Percentiles rank a stretch among this genome's conserved stretches.
phyloP scores from a whole-genome alignment of 495 filamentous ascomycete genomes.

The Hypoxylon fuscum region DNA sequence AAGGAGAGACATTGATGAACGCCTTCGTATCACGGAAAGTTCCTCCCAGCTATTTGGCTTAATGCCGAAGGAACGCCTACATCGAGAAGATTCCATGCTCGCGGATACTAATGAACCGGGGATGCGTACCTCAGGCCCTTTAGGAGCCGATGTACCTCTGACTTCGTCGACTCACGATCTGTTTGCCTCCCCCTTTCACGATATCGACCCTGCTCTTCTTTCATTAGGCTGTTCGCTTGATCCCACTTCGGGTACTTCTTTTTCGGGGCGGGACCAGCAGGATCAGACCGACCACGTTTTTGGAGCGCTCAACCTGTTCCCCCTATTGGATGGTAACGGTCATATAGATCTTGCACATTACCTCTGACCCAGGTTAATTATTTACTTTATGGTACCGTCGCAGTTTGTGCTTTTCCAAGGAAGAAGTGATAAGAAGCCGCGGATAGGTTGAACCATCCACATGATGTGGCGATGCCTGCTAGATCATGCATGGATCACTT shows the following conservation, averaged over 20 bases:
- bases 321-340: conserved; percentile 53
- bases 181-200: conserved; percentile 31
- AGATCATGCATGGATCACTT: too few species aligned
- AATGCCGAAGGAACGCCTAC: conserved; percentile 38
- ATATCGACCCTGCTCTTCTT: conserved; percentile 40
- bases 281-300: conserved; percentile 49
- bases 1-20: conserved; percentile 50
- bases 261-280: conserved; percentile 35
- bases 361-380: conserved; percentile 34
- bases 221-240: conserved; percentile 34
- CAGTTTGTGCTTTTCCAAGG: neutral
- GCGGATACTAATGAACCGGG: neutral
- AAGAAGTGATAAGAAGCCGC: too few species aligned
- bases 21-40: conserved; percentile 50
- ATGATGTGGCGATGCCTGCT: too few species aligned
- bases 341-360: conserved; percentile 57
- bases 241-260: conserved; percentile 13
- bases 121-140: neutral
- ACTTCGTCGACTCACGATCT: conserved; percentile 5
- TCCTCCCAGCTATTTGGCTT: conserved; percentile 56
- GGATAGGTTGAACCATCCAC: too few species aligned
- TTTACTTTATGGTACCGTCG: neutral
- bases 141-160: conserved; percentile 1
- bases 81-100: neutral
- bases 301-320: conserved; percentile 54